These are phyloP conservation scores for Saposhnikovia divaricata DNA, from an alignment of 129 eudicot genomes.

Conservation along the genomic window DNA sequence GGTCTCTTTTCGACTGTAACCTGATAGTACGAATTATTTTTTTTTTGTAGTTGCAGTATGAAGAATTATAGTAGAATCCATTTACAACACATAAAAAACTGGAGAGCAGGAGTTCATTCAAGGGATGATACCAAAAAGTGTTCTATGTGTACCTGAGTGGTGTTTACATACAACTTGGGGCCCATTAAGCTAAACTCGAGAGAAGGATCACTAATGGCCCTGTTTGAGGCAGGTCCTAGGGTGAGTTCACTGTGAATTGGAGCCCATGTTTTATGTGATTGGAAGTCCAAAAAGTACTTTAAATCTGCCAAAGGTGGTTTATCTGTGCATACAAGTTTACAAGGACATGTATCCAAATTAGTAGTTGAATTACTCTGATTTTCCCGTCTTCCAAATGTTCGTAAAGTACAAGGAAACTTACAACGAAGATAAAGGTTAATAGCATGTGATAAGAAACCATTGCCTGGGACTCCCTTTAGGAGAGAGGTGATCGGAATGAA, in stretches of 20 bases:
- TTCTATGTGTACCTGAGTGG: constrained; percentile 46
- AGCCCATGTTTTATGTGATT: constrained; percentile 79
- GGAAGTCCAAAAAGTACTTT: constrained; percentile 85
- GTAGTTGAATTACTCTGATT: not conserved
- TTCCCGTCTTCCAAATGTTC: not conserved
- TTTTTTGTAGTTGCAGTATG: no score
- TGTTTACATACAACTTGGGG: constrained; percentile 74
- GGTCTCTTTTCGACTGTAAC: constrained; percentile 60
- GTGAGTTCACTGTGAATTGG: constrained; percentile 79
- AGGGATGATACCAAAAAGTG: not conserved
- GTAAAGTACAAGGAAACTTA: constrained; percentile 23
- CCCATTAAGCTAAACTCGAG: constrained; percentile 64
- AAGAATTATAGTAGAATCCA: not conserved
- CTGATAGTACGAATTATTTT: constrained; percentile 11
- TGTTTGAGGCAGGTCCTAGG: constrained; percentile 58
- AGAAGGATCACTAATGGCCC: constrained; percentile 34
- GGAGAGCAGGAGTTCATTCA: not conserved
- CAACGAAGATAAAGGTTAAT: constrained; percentile 87
- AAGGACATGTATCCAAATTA: not conserved
- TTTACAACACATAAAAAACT: not conserved
- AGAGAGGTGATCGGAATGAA: constrained; percentile 89
- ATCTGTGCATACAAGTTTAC: constrained; percentile 36
- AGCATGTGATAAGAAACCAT: constrained; percentile 90
- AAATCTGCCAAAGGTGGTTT: constrained; percentile 74
- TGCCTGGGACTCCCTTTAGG: constrained; percentile 69